These are phyloP conservation scores for Soucietia sequanensis DNA, from an alignment of 805 yeast species.

Conservation along the genomic window DNA sequence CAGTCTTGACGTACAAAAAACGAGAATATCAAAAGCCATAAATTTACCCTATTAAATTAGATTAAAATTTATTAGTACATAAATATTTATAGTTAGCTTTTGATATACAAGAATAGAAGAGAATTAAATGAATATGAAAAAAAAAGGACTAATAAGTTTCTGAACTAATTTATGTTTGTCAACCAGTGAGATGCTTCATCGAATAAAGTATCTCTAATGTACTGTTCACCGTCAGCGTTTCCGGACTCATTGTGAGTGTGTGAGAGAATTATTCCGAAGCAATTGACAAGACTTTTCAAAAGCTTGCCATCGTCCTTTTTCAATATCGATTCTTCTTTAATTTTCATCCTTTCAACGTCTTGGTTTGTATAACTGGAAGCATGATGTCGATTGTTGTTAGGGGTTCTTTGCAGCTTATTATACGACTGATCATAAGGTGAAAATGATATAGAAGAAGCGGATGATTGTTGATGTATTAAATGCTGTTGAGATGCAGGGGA, in stretches of 20 bases:
- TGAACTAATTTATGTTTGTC: conserved; percentile 4
- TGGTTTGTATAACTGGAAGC: not conserved
- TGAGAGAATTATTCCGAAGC: conserved; percentile 19
- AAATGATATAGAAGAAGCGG: conserved; percentile 1
- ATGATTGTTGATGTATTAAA: not conserved
- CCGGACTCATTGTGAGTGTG: conserved; percentile 14
- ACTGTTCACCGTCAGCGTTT: conserved; percentile 19
- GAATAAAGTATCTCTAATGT: conserved; percentile 15
- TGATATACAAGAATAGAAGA: no score
- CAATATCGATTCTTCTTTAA: conserved; percentile 8
- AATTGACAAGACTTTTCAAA: conserved; percentile 11
- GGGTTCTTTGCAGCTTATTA: not conserved
- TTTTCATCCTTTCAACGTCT: not conserved
- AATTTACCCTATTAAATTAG: no score
- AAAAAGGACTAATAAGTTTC: no score
- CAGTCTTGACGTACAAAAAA: no score
- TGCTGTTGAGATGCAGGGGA: no score
- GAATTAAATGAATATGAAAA: no score
- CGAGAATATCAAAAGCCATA: no score
- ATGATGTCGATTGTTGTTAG: not conserved
- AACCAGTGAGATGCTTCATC: conserved; percentile 22
- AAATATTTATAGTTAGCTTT: no score
- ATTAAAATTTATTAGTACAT: no score
- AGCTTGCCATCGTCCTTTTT: conserved; percentile 6
- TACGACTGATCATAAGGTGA: conserved; percentile 1